These are phyloP conservation scores for Zymoseptoria tritici DNA, from an alignment of 2,329 filamentous ascomycete genomes.

Conservation along the genomic window DNA sequence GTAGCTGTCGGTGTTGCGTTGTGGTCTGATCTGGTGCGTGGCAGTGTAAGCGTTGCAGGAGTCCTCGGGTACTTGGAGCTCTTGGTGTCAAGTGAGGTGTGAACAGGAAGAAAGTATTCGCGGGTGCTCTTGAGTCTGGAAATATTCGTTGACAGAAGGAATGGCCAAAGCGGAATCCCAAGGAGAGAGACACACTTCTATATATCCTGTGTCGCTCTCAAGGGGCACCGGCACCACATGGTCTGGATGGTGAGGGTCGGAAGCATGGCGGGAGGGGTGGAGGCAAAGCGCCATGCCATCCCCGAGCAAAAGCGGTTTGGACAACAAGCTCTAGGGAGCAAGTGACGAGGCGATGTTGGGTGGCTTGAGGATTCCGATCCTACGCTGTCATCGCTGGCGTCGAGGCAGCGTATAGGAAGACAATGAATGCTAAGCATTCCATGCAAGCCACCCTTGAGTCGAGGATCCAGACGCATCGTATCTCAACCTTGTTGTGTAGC, in stretches of 20 bases:
- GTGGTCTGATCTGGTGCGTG: slow-evolving; percentile 3
- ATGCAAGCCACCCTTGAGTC: background rate
- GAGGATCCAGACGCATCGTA: background rate
- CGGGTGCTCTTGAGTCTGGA: background rate
- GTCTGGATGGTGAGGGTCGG: background rate
- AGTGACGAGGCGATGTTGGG: background rate
- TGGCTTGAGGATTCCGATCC: background rate
- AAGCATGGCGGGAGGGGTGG: background rate
- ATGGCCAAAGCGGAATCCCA: slow-evolving; percentile 8
- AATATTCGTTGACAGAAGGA: slow-evolving; percentile 2
- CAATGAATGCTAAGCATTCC: background rate
- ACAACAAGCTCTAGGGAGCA: background rate
- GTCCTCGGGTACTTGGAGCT: background rate
- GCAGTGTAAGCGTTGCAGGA: background rate
- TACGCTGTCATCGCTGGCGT: background rate
- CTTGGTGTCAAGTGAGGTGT: background rate
- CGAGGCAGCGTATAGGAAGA: background rate
- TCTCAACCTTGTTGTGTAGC: background rate
- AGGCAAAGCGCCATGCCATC: slow-evolving; percentile 7
- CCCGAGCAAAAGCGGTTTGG: slow-evolving; percentile 10
- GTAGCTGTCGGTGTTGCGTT: slow-evolving; percentile 4
- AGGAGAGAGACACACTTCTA: slow-evolving; percentile 11
- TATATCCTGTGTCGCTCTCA: slow-evolving; percentile 15
- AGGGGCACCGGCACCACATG: slow-evolving; percentile 7
- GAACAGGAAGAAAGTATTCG: background rate